Base-by-base conservation (phyloP, 495 filamentous ascomycete genomes). In the Penicillium diatomitis region DNA sequence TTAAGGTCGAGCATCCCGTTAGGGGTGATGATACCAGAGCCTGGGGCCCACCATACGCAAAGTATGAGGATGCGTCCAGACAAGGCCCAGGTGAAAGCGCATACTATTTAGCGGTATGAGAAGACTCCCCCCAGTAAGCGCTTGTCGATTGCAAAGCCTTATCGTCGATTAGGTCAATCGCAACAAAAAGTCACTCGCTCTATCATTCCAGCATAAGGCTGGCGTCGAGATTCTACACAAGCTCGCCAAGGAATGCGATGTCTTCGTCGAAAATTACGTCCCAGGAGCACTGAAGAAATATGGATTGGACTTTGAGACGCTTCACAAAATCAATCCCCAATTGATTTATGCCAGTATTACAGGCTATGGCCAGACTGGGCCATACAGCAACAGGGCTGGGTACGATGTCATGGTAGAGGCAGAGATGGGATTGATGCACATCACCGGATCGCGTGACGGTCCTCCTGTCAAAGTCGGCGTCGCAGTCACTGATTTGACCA, bases 361-460 rank as follows among this genome's bases (percentile, higher is more conserved):
- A 2, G 82, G 82, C 20, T 88, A 88, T 56, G 92, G 92, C 3
- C 92, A 98, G 64, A 95, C 87, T 2, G 92, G 92, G 0, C 94
- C 94, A 0, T 96, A 95, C 65, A 83, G 84, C 11, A 79, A 82
- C 41, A 79, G 94, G 5, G 89, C 92, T 6, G 92, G 92, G 8
- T 98, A 98, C 71, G 92, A 98, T 67, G 94, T 98, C 49, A 97
- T 98, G 90, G 94, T 98, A 0, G 92, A 98, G 67, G 94, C 91
- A 38, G 92, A 97, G 65, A 88, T 98, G 73, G 92, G 92, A 4
- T 61, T 98, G 47, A 98, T 98, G 92, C 94, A 98, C 63, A 97
- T 98, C 47, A 98, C 92, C 0, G 92, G 92, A 8, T 74, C 75
- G 38, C 71, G 87, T 54, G 88, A 95, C 48, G 88, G 92, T 0